A percentile compares a stretch with the other conserved stretches of the same genome.
These are phyloP conservation scores for Xerocomus minutiporus DNA, from an alignment of 1,284 basidiomycete genomes.

Conservation along the genomic window DNA sequence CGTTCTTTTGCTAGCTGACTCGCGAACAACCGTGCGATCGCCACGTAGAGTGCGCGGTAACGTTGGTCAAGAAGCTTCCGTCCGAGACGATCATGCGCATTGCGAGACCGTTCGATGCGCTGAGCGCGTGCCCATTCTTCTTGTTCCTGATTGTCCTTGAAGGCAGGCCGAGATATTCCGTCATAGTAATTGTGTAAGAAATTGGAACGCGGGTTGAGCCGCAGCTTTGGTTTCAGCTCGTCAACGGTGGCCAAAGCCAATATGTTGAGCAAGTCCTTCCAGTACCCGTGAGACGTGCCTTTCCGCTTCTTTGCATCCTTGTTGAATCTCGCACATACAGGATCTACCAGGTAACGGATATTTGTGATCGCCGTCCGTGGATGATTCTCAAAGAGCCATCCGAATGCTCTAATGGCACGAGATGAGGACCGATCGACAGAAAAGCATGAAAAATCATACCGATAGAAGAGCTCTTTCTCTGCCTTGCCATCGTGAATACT, in stretches of 20 bases:
- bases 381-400: slow-evolving; percentile 61
- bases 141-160: slow-evolving; percentile 19
- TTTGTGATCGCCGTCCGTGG: slow-evolving; percentile 61
- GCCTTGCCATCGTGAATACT: slow-evolving; percentile 61
- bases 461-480: slow-evolving; percentile 53
- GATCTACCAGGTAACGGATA: slow-evolving; percentile 46
- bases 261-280: slow-evolving; percentile 66
- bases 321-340: slow-evolving; percentile 37
- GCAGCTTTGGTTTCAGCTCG: slow-evolving; percentile 35
- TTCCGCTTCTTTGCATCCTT: slow-evolving; percentile 24
- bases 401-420: slow-evolving; percentile 41
- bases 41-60: slow-evolving; percentile 59
- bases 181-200: slow-evolving; percentile 34
- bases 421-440: not conserved
- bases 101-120: slow-evolving; percentile 22
- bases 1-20: slow-evolving; percentile 48
- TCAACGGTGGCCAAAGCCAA: slow-evolving; percentile 49
- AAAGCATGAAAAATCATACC: slow-evolving; percentile 27
- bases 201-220: slow-evolving; percentile 8
- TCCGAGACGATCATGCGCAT: slow-evolving; percentile 37
- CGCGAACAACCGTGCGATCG: slow-evolving; percentile 58
- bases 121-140: slow-evolving; percentile 29
- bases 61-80: slow-evolving; percentile 42
- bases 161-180: slow-evolving; percentile 9
- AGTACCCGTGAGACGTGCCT: slow-evolving; percentile 52